Evolutionary conservation across 352 stramenopile species (phyloP), one percentile per base, ranked within the genome.

Genomic region (Globisporangium perplexum): DNA sequence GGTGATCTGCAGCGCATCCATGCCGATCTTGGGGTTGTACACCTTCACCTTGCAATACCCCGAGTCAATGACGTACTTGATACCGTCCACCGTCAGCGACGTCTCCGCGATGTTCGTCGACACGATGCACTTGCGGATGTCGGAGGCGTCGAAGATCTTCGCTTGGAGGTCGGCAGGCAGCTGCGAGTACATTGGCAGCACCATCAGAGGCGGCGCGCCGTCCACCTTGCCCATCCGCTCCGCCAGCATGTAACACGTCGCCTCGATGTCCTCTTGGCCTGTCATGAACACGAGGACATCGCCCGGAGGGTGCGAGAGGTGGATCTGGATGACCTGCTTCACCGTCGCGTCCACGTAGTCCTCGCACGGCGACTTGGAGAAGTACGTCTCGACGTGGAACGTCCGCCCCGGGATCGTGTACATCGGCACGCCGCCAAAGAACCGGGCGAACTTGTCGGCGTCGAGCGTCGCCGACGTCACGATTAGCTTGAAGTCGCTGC

Each of bases 251-350:
- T 85, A 96, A 60, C 93, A 98, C 14, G 89, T 96, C 10, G 92
- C 86, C 54, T 99, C 97, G 65, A 99, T 99, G 63, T 99, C 97
- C 72, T 99, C 96, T 73, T 99, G 97, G 7, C 97, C 97, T 1
- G 97, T 99, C 96, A 99, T 99, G 66, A 99, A 99, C 39, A 99
- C 95, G 7, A 99, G 65, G 57, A 99, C 96, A 71, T 99, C 97
- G 41, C 97, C 97, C 12, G 94, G 90, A 17, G 93, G 93, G 48
- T 96, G 90, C 38, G 95, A 98, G 47, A 99, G 83, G 71, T 99
- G 97, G 63, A 99, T 98, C 60, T 98, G 93, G 47, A 99, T 88
- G 17, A 97, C 92, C 75, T 99, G 93, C 60, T 99, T 99, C 26
- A 99, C 96, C 1, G 97, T 96, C 7, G 95, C 88, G 63, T 99